Conservation (phyloP, 331 rosid species). For the Quercus phellos region DNA sequence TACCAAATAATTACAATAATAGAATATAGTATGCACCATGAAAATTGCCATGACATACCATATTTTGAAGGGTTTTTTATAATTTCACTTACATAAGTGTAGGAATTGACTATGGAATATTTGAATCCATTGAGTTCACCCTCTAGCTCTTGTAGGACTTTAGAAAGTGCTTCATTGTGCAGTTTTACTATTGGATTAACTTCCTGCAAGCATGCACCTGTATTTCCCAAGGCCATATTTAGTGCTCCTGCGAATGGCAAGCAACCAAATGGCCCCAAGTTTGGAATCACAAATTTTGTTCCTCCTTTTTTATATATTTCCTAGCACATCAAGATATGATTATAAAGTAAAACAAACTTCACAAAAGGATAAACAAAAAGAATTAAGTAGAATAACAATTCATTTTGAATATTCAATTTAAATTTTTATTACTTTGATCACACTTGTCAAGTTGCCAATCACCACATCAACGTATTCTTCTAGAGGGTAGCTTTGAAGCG, state of each 20-base stretch:
- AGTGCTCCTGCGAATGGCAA: not conserved
- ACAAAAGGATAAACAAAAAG: no score
- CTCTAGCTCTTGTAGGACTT: conserved; percentile 1
- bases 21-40: not conserved
- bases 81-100: not conserved
- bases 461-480: not conserved
- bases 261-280: not conserved
- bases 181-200: not conserved
- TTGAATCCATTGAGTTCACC: conserved; percentile 13
- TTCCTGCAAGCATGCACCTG: not conserved
- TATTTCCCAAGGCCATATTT: not conserved
- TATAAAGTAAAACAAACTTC: no score
- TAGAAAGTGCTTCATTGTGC: conserved; percentile 7
- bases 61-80: conserved; percentile 16
- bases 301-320: conserved; percentile 24
- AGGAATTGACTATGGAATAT: conserved; percentile 7
- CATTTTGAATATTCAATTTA: no score
- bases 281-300: conserved; percentile 18
- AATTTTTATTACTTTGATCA: not conserved
- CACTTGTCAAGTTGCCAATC: not conserved
- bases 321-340: not conserved
- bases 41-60: not conserved
- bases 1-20: no score
- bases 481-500: not conserved
- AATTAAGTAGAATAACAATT: no score